Conservation (phyloP, 2,329 filamentous ascomycete genomes). For the Bipolaris bicolor region DNA sequence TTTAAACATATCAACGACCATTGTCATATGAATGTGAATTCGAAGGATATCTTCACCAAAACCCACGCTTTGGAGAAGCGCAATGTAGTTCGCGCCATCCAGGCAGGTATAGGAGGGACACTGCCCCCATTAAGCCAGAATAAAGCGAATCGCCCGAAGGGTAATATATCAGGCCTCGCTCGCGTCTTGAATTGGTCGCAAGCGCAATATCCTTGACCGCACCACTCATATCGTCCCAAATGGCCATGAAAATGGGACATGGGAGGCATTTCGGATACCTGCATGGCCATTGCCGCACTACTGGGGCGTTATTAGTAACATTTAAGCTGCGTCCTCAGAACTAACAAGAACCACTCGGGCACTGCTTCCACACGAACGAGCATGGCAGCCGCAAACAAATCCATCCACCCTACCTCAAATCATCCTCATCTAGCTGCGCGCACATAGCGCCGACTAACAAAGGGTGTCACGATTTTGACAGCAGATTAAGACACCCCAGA, state of each 20-base stretch:
- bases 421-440: neutral
- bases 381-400: neutral
- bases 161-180: too few relatives aligned
- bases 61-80: too few relatives aligned
- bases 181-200: too few relatives aligned
- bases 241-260: neutral
- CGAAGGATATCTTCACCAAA: too few relatives aligned
- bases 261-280: constrained; percentile 27
- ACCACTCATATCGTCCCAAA: too few relatives aligned
- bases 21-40: too few relatives aligned
- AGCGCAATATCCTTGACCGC: too few relatives aligned
- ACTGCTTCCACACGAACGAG: neutral
- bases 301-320: constrained; percentile 29
- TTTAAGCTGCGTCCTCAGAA: constrained; percentile 38
- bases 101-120: too few relatives aligned
- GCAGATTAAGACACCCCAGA: neutral
- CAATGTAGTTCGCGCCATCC: too few relatives aligned
- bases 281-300: constrained; percentile 30
- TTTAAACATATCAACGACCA: too few relatives aligned
- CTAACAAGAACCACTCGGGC: neutral
- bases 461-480: neutral
- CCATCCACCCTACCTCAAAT: neutral
- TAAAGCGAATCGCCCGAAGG: too few relatives aligned
- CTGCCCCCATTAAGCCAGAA: too few relatives aligned
- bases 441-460: neutral